Evolutionary conservation across 345 rosid species (phyloP).

Genomic region (Trapa incisa): DNA sequence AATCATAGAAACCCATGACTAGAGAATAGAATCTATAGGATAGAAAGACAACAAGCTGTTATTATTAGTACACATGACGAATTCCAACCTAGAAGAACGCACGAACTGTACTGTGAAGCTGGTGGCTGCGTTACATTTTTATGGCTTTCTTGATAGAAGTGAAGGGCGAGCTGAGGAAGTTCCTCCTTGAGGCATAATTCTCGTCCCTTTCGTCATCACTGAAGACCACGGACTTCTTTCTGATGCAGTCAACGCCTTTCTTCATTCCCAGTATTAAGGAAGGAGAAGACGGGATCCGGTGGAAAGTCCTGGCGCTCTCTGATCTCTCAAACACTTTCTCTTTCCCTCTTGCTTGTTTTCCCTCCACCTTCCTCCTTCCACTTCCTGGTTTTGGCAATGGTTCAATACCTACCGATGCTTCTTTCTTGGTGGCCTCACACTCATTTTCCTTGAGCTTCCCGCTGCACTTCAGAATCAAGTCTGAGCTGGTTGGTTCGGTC

Average conservation of each 20-base stretch:
- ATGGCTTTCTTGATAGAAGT: slow-evolving; percentile 60
- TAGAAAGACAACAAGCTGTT: too few species aligned
- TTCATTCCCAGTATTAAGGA: slow-evolving; percentile 61
- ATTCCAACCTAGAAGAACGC: too few species aligned
- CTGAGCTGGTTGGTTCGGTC: slow-evolving; percentile 21
- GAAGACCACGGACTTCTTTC: slow-evolving; percentile 56
- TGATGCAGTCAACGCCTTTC: slow-evolving; percentile 77
- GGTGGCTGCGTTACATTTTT: slow-evolving; percentile 12
- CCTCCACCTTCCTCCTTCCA: slow-evolving; percentile 19
- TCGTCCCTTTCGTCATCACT: slow-evolving; percentile 38
- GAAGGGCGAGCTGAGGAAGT: slow-evolving; percentile 63
- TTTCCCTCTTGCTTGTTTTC: slow-evolving; percentile 8
- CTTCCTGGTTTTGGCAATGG: slow-evolving; percentile 8
- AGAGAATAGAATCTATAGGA: too few species aligned
- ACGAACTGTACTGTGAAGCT: background rate
- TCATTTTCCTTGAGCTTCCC: slow-evolving; percentile 11
- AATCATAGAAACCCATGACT: too few species aligned
- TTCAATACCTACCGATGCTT: slow-evolving; percentile 7
- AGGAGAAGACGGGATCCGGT: slow-evolving; percentile 85
- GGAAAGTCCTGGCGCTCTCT: slow-evolving; percentile 69
- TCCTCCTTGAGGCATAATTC: slow-evolving; percentile 36
- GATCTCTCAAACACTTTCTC: slow-evolving; percentile 49
- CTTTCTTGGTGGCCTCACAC: slow-evolving; percentile 9
- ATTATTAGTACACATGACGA: too few species aligned
- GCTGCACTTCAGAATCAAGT: slow-evolving; percentile 37